Base-by-base conservation (phyloP, 2,329 filamentous ascomycete genomes). In the Ascocoryne sarcoides region DNA sequence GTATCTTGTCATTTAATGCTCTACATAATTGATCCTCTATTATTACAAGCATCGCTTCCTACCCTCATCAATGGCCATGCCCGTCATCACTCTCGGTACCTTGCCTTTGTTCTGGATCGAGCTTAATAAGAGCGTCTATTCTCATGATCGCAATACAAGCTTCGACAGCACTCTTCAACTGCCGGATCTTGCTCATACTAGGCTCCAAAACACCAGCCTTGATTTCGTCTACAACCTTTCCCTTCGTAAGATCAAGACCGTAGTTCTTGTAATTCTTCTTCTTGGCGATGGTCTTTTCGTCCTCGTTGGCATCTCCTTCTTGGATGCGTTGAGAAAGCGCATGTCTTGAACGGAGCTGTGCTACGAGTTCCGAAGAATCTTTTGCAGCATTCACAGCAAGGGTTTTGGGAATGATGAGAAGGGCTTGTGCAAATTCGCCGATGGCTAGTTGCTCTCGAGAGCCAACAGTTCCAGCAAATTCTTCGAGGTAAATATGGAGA, bases 251-350 rank as follows among this genome's bases (percentile, higher is more conserved):
- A 64, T 98, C 93, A 43, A 98, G 71, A 37, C 92, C 92, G 64
- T 98, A 98, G 73, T 98, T 98, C 70, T 90, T 92, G 73, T 96
- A 98, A 56, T 84, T 85, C 79, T 95, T 95, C 69, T 90, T 92
- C 65, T 86, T 87, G 36, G 88, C 87, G 43, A 92, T 73, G 39
- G 79, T 80, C 73, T 93, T 95, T 64, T 92, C 87, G 57, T 94
- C 83, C 63, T 90, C 85, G 53, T 77, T 80, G 38, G 75, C 79
- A 53, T 89, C 84, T n/a, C 82, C 82, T 50, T 95, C 86, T 58
- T 85, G 78, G 49, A 88, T 86, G 54, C 89, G 85, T 68, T 98
- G 92, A 43, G 89, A 94, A 36, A 95, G 75, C 23, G 92, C 90
- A 63, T 98, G 92, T 55, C 90, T 79, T 54, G 88, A 92, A 52